Conservation (phyloP, 2,329 filamentous ascomycete genomes). For the Corniculantispora saksenae region DNA sequence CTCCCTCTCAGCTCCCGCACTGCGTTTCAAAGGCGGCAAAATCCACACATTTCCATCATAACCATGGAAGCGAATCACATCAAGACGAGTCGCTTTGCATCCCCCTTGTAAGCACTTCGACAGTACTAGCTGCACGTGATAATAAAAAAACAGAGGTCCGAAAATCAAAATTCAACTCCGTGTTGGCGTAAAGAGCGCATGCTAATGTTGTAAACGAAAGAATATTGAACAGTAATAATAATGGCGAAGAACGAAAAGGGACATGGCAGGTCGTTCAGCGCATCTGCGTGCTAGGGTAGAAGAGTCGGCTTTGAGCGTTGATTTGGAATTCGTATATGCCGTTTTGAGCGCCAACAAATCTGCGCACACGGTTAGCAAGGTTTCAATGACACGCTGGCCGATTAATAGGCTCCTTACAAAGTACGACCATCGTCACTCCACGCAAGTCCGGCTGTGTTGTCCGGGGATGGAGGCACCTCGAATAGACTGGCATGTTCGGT, state of each 20-base stretch:
- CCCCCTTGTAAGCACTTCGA: neutral
- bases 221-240: neutral
- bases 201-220: slow-evolving; percentile 15
- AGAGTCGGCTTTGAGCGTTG: slow-evolving; percentile 62
- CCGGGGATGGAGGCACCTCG: slow-evolving; percentile 48
- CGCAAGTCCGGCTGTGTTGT: slow-evolving; percentile 61
- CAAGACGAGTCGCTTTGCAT: neutral
- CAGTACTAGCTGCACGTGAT: neutral
- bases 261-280: slow-evolving; percentile 39
- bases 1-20: neutral
- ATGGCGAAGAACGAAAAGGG: neutral
- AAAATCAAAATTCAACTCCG: neutral
- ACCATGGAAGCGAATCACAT: neutral
- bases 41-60: neutral
- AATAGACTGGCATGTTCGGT: slow-evolving; percentile 41
- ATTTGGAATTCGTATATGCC: slow-evolving; percentile 76
- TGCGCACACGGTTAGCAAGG: slow-evolving; percentile 33
- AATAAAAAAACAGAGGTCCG: neutral
- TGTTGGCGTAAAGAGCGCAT: slow-evolving; percentile 12
- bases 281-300: slow-evolving; percentile 56
- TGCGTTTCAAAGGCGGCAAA: neutral
- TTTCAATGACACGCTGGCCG: neutral
- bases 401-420: slow-evolving; percentile 48
- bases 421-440: slow-evolving; percentile 63
- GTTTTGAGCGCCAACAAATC: slow-evolving; percentile 66